These are phyloP conservation scores for Hirschioporus abietinus DNA, from an alignment of 768 basidiomycete genomes.

Conservation along the genomic window DNA sequence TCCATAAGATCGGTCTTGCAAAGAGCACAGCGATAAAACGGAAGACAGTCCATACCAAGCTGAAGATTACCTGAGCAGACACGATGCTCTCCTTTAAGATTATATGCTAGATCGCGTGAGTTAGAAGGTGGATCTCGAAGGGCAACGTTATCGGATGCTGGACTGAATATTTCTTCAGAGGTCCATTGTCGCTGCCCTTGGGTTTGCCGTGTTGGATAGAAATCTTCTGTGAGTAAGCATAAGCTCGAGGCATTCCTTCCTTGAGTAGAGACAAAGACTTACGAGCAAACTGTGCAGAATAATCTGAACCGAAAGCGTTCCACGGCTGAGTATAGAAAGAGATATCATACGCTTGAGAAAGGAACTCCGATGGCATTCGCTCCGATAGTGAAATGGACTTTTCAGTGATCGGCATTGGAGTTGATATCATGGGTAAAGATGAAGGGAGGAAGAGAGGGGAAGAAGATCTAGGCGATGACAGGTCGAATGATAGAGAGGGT, in stretches of 20 bases:
- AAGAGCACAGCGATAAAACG: not conserved
- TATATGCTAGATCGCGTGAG: not conserved
- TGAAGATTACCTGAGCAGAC: not conserved
- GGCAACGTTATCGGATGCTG: not conserved
- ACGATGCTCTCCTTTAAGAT: not conserved
- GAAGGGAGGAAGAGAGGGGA: not conserved
- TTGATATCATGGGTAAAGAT: not conserved
- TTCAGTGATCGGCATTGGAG: not conserved
- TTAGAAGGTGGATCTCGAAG: not conserved
- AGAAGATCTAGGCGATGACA: not conserved
- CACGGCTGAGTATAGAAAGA: not conserved
- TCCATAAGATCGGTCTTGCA: not conserved
- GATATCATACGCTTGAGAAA: not conserved
- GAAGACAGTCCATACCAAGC: not conserved
- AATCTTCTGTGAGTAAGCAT: not conserved
- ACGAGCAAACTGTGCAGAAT: not conserved
- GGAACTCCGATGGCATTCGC: not conserved
- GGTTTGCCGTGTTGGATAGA: not conserved
- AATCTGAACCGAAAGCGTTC: not conserved
- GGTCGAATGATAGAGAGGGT: not conserved
- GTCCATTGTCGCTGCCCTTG: too few relatives aligned
- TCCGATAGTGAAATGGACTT: not conserved
- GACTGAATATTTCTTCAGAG: not conserved
- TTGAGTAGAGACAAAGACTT: too few relatives aligned
- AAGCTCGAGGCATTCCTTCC: not conserved